A percentile compares a stretch with the other conserved stretches of the same genome.
phyloP scores from a whole-genome alignment of 164 flowering plant genomes.

The Houttuynia cordata region DNA sequence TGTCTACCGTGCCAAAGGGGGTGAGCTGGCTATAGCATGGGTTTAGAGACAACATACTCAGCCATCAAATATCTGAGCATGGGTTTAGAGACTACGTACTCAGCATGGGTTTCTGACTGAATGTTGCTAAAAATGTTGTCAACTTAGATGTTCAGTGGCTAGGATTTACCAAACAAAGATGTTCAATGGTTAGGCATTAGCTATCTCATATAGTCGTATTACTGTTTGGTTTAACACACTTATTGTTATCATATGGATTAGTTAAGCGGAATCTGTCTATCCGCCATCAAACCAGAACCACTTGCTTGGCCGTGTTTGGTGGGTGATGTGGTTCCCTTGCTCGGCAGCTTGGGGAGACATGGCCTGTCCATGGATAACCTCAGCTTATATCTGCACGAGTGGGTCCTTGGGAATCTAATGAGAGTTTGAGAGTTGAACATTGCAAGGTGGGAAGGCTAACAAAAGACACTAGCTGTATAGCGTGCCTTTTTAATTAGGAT shows the following conservation, averaged over 20 bases:
- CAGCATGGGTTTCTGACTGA: neutral
- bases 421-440: neutral
- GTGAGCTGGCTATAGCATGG: too few species aligned
- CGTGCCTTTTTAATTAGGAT: neutral
- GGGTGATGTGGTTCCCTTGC: slow-evolving; percentile 2
- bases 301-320: slow-evolving; percentile 1
- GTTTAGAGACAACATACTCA: too few species aligned
- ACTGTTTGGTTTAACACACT: neutral
- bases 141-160: too few species aligned
- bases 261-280: neutral
- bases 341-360: neutral
- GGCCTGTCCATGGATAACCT: neutral
- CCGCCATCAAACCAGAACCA: slow-evolving; percentile 5
- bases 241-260: neutral
- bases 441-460: neutral
- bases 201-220: too few species aligned
- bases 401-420: neutral
- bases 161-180: too few species aligned
- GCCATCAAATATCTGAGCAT: too few species aligned
- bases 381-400: slow-evolving; percentile 2
- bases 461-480: neutral
- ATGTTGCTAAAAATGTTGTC: too few species aligned
- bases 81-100: neutral
- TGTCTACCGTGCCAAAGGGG: too few species aligned
- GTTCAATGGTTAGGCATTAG: too few species aligned